Evolutionary conservation across 116 monocot genomes (phyloP), one percentile per base, ranked within the genome.

Genomic region (Iris pallida): DNA sequence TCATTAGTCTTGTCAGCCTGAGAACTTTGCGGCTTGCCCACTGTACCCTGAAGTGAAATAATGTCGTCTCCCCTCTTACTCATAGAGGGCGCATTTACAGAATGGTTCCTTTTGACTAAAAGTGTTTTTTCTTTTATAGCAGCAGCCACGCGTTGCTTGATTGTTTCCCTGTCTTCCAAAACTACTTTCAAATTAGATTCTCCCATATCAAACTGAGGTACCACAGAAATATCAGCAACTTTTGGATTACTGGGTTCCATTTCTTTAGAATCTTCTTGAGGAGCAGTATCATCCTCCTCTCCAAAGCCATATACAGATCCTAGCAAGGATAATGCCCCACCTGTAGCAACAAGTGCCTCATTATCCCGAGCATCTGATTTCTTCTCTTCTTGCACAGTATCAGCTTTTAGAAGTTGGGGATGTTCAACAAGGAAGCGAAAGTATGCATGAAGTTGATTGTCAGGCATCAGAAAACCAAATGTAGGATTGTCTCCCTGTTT

Each of bases 381-480:
- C 53, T 75, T 74, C 16, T 74, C 74, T 45, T 77, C 79, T 69
- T 68, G 63, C 40, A 16, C 59, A 18, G 30, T 20, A 52, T 73
- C 71, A 60, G 15, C 19, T 68, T 82, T 78, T 53, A 86, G n/a
- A 79, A 91, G 66, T 48, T 91, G 78, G 61, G 91, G 84, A 57
- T 91, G 88, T 73, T 88, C 81, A 59, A 96, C 81, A 65, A 96
- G 86, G 66, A 74, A 96, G 4, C 82, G 89, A 61, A 89, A 96
- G 59, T 96, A 96, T 12, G 75, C 64, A 68, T 96, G 95, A 51
- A 96, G 88, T 58, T 86, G 84, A 73, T 96, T 80, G 57, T 91
- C 86, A 16, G 95, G 95, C 92, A 96, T 89, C 67, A 96, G 83
- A 69, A 96, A 96, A 15, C 92, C 95, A 91, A 96, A 96, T 47